Evolutionary conservation across 768 basidiomycete genomes (phyloP), one percentile per base, ranked within the genome.

Genomic region (Mycena galericulata): DNA sequence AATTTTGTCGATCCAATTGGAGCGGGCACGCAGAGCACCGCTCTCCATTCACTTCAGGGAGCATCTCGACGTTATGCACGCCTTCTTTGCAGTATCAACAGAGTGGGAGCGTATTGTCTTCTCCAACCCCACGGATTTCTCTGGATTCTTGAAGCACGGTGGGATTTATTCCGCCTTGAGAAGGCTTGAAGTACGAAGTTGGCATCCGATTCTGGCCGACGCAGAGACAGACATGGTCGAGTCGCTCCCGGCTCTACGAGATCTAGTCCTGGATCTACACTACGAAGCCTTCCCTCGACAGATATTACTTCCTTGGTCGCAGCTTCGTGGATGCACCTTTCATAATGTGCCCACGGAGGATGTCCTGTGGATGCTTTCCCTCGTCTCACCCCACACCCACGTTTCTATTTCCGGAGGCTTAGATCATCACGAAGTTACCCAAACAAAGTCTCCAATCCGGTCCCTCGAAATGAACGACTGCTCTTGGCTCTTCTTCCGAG

Each of bases 221-320:
- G 43, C 27, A 11, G 30, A 29, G 12, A 41, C 24, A 17, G 41
- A 41, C n/a, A 49, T 49, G 24, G 20, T 36, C 55, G 46, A 30
- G 36, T 38, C 64, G 2, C 36, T 65, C 32, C 54, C 55, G 9
- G 55, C 26, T 26, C 20, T 65, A 26, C 11, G 41, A 36, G 4
- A 50, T n/a, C 63, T 65, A 20, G 15, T 5, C 29, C 40, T 63
- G 53, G 17, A 45, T 8, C 4, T 54, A 7, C 4, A 1, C 40
- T 18, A 45, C 51, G 30, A 53, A 36, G 15, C n/a, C 5, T 32
- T 63, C 14, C 53, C 62, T 32, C 30, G 51, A 29, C 36, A 22
- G 24, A 15, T 62, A 17, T 17, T 41, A 26, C 29, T 63, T 22
- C 62, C 62, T 17, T 63, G 62, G 62, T 17, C 53, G 30, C 41